A percentile compares a stretch with the other conserved stretches of the same genome.
Evolutionary conservation across 768 basidiomycete genomes (phyloP).

Genomic region (Mycena amicta): DNA sequence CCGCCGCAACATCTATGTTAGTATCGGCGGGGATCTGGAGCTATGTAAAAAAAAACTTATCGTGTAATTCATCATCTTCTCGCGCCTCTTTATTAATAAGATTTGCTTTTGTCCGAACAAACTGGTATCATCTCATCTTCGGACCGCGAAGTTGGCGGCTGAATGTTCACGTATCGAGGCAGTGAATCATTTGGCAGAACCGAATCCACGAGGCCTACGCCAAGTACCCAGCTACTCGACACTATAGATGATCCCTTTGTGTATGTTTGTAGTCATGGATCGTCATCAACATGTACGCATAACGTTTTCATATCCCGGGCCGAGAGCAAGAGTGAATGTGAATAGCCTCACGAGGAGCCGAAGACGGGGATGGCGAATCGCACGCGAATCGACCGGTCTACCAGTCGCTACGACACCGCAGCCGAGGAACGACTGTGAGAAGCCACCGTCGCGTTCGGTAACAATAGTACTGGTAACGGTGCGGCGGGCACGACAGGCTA

Average conservation of each 20-base stretch:
- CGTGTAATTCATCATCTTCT: conserved; percentile 54
- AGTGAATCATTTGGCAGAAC: conserved; percentile 51
- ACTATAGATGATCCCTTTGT: conserved; percentile 56
- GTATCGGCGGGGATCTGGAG: conserved; percentile 93
- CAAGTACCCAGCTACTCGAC: conserved; percentile 21
- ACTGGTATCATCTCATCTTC: conserved; percentile 31
- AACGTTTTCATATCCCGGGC: no score
- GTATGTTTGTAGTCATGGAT: no score
- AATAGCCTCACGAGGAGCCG: no score
- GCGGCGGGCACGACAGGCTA: no score
- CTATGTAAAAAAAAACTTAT: conserved; percentile 85
- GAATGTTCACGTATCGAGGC: conserved; percentile 45
- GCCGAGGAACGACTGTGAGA: no score
- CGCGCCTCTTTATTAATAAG: conserved; percentile 40
- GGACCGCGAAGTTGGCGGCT: conserved; percentile 44
- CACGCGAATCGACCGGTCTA: no score
- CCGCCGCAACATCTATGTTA: conserved; percentile 87
- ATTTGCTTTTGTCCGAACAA: conserved; percentile 17
- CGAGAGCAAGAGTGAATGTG: no score
- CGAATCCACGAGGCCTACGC: conserved; percentile 34
- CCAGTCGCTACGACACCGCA: no score
- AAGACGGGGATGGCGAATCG: no score
- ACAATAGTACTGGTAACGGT: no score
- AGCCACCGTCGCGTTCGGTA: no score
- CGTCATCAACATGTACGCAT: no score